Base-by-base conservation (phyloP, 1,139 yeast species). In the Wickerhamomyces sp. region DNA sequence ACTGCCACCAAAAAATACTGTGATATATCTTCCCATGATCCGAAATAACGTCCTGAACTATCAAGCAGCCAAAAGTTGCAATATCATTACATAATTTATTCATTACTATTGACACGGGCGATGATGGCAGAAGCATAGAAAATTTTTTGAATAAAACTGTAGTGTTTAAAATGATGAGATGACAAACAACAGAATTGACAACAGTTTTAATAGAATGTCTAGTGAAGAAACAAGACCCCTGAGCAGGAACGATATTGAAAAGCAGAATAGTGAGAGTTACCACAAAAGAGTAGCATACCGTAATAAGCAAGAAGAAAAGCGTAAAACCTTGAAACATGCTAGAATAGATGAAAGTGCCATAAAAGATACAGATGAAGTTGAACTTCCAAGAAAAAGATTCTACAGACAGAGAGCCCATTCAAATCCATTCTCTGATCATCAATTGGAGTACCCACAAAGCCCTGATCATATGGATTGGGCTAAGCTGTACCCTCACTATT, bases 361-460 rank as follows among this genome's bases (percentile, higher is more conserved):
- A 10, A 46, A 45, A 21, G 44, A 41, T 5, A 28, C 40, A 45
- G 41, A 39, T 41, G 35, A 56, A 49, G 38, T 72, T n/a, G 78
- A 75, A 31, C 63, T 83, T 40, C 94, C 94, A 31, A 73, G 85
- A 63, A 94, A 94, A 63, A 75, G 92, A 54, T 92, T 75, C 61
- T 94, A 92, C 61, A 76, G 99, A 60, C 99, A 92, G 64, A 71
- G 99, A 61, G 98, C 98, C 2, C 99, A 92, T 59, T 89, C 97
- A 3, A 92, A 92, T 58, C 98, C 98, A 20, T 92, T 92, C 55
- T 86, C 96, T 16, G 99, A 92, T 62, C 98, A 92, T 62, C 78
- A 82, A 54, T 70, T 94, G 39, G 96, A 87, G 47, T 92, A 92
- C 55, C 98, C 99, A 15, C 62, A 65, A 34, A 69, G 76, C 18